These are phyloP conservation scores for Saccharomyces hybrid DNA, from an alignment of 1,139 yeast species.

Conservation along the genomic window DNA sequence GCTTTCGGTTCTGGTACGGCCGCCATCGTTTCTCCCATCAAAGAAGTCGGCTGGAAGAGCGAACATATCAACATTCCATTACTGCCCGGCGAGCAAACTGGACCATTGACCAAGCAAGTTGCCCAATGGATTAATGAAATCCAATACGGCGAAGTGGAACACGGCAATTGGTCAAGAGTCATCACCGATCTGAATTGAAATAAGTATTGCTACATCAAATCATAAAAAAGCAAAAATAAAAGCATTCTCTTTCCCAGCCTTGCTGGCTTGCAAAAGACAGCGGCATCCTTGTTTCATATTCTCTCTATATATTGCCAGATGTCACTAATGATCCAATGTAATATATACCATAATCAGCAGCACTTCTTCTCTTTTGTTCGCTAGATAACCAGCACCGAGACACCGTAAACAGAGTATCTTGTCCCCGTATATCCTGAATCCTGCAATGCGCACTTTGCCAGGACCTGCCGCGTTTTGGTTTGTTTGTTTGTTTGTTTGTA, in stretches of 20 bases:
- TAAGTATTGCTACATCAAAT: neutral
- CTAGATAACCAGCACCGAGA: neutral
- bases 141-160: conserved; percentile 78
- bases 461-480: too few species aligned
- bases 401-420: too few species aligned
- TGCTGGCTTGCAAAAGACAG: neutral
- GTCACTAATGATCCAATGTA: neutral
- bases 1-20: conserved; percentile 98
- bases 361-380: neutral
- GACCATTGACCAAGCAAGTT: conserved; percentile 67
- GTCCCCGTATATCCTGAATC: too few species aligned
- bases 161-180: conserved; percentile 37
- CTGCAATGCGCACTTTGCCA: neutral
- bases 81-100: conserved; percentile 67
- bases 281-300: neutral
- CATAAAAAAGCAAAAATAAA: neutral
- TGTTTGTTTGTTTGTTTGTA: too few species aligned
- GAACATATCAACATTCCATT: conserved; percentile 67
- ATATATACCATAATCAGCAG: neutral
- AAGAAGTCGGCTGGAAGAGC: conserved; percentile 74
- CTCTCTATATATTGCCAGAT: neutral
- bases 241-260: neutral
- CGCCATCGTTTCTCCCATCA: conserved; percentile 90
- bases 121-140: conserved; percentile 80
- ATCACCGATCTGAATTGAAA: conserved; percentile 30